Evolutionary conservation across 306 rosid species (phyloP).

Genomic region (Vigna trinervia): DNA sequence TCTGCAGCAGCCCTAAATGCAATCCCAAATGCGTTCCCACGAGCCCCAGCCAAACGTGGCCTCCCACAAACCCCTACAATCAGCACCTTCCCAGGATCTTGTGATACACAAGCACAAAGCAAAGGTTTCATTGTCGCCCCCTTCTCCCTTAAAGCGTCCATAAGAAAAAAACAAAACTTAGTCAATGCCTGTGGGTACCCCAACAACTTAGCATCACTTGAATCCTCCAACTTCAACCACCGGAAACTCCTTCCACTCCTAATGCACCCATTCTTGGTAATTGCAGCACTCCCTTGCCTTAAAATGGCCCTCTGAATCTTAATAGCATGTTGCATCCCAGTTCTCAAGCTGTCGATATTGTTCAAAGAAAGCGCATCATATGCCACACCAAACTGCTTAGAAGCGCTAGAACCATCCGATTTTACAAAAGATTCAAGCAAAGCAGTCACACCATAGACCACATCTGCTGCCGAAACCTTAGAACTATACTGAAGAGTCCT

Average conservation of each 20-base stretch:
- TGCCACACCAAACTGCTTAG: conserved; percentile 84
- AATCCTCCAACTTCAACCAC: conserved; percentile 94
- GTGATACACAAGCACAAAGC: conserved; percentile 90
- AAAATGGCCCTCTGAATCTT: conserved; percentile 85
- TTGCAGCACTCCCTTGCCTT: conserved; percentile 89
- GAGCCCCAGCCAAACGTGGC: conserved; percentile 89
- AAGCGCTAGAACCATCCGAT: conserved; percentile 82
- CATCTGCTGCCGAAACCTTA: conserved; percentile 94
- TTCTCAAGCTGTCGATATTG: conserved; percentile 77
- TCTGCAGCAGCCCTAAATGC: conserved; percentile 83
- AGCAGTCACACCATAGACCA: conserved; percentile 96
- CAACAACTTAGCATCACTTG: conserved; percentile 65
- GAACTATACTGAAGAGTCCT: conserved; percentile 81
- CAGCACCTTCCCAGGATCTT: conserved; percentile 77
- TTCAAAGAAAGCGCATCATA: conserved; percentile 79
- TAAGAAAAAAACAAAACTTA: conserved; percentile 84
- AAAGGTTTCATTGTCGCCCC: conserved; percentile 97
- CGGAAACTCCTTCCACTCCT: conserved; percentile 92
- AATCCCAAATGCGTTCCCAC: conserved; percentile 87
- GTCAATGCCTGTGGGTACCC: conserved; percentile 97
- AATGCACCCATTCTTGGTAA: conserved; percentile 78
- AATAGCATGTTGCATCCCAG: conserved; percentile 91
- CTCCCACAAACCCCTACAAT: conserved; percentile 94
- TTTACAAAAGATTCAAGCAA: conserved; percentile 83
- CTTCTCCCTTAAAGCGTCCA: conserved; percentile 94